phyloP scores from a whole-genome alignment of 2,329 filamentous ascomycete genomes.

The Penicillium sp. region DNA sequence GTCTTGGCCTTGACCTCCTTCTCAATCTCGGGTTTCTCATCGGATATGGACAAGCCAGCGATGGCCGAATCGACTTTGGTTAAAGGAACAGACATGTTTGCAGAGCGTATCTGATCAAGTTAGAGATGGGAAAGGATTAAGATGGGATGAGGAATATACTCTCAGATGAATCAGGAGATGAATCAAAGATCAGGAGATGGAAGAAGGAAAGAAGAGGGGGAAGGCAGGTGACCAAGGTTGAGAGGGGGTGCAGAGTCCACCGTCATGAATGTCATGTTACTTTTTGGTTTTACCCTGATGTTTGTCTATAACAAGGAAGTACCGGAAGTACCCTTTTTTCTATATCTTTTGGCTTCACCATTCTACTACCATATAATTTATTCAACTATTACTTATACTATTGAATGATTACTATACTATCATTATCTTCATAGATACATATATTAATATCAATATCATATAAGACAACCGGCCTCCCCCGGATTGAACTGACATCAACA shows the following conservation, averaged over 20 bases:
- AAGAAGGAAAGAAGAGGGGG: constrained; percentile 7
- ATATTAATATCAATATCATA: too few relatives aligned
- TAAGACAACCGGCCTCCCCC: constrained; percentile 19
- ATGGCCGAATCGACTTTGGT: constrained; percentile 91
- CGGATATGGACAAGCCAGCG: constrained; percentile 70
- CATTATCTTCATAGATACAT: neutral
- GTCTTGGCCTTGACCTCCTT: constrained; percentile 47
- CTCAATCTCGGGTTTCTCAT: constrained; percentile 52
- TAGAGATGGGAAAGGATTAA: constrained; percentile 7
- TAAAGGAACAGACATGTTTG: constrained; percentile 63
- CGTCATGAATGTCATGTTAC: constrained; percentile 28
- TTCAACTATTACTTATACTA: too few relatives aligned
- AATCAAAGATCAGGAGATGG: constrained; percentile 12
- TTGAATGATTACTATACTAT: too few relatives aligned
- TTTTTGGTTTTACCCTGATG: neutral
- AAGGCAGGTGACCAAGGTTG: constrained; percentile 34
- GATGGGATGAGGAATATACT: constrained; percentile 6
- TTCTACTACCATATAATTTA: too few relatives aligned
- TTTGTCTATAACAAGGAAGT: neutral
- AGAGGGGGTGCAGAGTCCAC: neutral
- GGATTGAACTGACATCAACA: constrained; percentile 34
- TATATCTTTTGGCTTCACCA: neutral
- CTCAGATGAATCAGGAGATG: constrained; percentile 7
- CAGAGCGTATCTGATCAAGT: neutral
- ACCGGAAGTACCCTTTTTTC: too few relatives aligned